Base-by-base conservation (phyloP, 1,284 basidiomycete species). In the Pseudozyma sp. region DNA sequence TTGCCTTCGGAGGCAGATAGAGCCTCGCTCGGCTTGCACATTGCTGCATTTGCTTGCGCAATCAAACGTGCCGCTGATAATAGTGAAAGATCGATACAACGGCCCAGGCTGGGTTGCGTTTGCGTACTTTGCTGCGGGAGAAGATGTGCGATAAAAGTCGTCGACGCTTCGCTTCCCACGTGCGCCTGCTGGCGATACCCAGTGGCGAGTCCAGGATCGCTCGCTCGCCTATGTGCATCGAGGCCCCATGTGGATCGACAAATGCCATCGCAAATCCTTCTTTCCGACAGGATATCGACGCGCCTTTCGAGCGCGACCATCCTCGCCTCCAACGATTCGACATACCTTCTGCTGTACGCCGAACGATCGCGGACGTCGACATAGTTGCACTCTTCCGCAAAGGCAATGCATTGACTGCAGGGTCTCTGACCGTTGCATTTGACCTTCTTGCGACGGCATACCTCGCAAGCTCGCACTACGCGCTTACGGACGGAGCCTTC, bases 361-460 rank as follows among this genome's bases (percentile, higher is more conserved):
- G 66, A 66, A 0, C 70, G 57, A 49, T 76, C 73, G 30, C 64
- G 64, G 39, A 67, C 61, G 10, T 72, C 70, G 60, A 68, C 70
- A 34, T 76, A 78, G 54, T 50, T 53, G 51, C 76, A 78, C 8
- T 67, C 59, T 29, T 72, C 74, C 1, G 53, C 67, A 39, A 70
- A 75, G 17, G 65, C 65, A 14, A 65, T 61, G 65, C 76, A 78
- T 17, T 73, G 66, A 40, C 52, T 61, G 52, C 76, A 78, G 0
- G 72, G 72, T 34, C 70, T 76, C 16, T 67, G 52, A n/a, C 76
- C 76, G 33, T 76, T 75, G 50, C 76, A 78, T 50, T 73, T 72
- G 66, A 78, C 73, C 54, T 78, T 77, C 14, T 77, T 77, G 47
- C 75, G 67, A 10, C 75, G 67, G 33, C 75, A 77, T 4, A 75